phyloP scores from a whole-genome alignment of 78 protist genomes.

The slime mould (Dictyostelium discoideum) region DNA sequence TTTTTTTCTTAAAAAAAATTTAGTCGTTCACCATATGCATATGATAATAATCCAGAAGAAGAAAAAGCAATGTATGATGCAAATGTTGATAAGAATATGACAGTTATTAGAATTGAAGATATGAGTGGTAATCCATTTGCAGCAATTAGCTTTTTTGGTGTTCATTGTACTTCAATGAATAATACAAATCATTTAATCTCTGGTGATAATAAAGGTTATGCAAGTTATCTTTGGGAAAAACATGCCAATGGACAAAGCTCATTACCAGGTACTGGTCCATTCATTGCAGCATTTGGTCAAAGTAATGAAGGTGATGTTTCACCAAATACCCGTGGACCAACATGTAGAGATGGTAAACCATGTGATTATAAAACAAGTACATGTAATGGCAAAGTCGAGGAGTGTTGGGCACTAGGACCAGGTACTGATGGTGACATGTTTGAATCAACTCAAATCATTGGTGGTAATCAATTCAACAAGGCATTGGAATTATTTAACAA shows the following conservation, averaged over 20 bases:
- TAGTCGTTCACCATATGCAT: conserved; percentile 87
- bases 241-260: conserved; percentile 13
- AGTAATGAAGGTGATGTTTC: conserved; percentile 85
- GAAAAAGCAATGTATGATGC: conserved; percentile 79
- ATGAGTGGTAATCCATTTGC: conserved; percentile 78
- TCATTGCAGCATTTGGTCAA: conserved; percentile 88
- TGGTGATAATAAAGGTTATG: conserved; percentile 93
- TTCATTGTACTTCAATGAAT: conserved; percentile 85
- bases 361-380: conserved; percentile 65
- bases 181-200: conserved; percentile 84
- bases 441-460: conserved; percentile 84
- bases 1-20: too few species aligned
- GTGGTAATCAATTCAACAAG: conserved; percentile 56
- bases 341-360: conserved; percentile 76
- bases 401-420: conserved; percentile 79
- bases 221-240: conserved; percentile 83
- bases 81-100: conserved; percentile 83
- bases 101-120: conserved; percentile 70
- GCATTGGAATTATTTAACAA: conserved; percentile 58
- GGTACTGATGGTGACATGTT: conserved; percentile 67
- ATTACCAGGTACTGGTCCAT: conserved; percentile 81
- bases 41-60: conserved; percentile 80
- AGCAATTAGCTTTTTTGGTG: conserved; percentile 73
- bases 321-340: conserved; percentile 88
- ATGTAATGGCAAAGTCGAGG: conserved; percentile 78